A percentile compares a stretch with the other conserved stretches of the same genome.
Evolutionary conservation across 2,329 filamentous ascomycete genomes (phyloP).

Genomic region (Fusarium musae): DNA sequence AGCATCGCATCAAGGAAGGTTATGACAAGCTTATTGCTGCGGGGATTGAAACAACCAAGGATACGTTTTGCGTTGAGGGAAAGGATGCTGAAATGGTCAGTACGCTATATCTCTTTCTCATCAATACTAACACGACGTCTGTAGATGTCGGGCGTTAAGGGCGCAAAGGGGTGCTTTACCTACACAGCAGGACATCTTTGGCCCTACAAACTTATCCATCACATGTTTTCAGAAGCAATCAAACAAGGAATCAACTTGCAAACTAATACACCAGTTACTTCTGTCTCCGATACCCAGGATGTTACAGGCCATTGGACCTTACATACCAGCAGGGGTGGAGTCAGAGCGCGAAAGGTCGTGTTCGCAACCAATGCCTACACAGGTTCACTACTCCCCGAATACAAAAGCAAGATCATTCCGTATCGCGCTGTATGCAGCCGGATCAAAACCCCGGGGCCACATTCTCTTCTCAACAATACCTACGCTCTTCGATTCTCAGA

Average conservation of each 20-base stretch:
- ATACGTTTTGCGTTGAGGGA: background rate
- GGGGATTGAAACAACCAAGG: background rate
- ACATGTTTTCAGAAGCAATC: background rate
- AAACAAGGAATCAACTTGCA: background rate
- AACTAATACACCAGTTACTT: background rate
- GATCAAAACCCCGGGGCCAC: rapidly evolving
- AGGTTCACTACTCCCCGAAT: rapidly evolving
- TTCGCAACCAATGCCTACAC: background rate
- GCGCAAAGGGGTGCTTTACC: background rate
- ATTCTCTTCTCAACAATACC: background rate
- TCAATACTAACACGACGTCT: rapidly evolving
- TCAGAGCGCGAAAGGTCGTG: background rate
- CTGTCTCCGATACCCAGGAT: background rate
- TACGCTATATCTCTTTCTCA: rapidly evolving
- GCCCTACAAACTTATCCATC: background rate
- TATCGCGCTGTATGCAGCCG: background rate
- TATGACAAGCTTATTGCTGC: background rate
- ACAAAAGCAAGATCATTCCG: background rate
- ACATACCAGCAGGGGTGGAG: rapidly evolving
- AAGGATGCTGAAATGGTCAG: background rate
- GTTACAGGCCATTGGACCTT: background rate
- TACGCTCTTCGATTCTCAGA: background rate
- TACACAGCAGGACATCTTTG: background rate
- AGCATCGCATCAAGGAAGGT: background rate
- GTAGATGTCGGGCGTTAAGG: background rate